Evolutionary conservation across 768 basidiomycete genomes (phyloP), one percentile per base, ranked within the genome.

Genomic region (Boletus rubescentipes): DNA sequence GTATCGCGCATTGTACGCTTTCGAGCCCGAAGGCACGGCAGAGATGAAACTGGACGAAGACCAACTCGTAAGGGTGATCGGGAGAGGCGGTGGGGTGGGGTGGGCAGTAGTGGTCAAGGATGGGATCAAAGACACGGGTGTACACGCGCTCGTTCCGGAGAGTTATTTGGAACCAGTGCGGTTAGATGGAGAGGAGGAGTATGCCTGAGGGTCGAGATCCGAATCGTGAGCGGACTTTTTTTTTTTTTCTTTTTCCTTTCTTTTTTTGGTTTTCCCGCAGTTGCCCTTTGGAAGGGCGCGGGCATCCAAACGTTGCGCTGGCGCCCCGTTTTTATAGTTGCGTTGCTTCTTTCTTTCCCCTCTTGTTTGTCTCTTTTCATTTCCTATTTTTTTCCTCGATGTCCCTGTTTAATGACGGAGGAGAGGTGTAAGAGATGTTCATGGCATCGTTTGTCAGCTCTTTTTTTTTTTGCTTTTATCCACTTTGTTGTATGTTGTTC

Each of bases 31-130:
- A 61, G 86, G 89, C 2, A 83, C 82, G 16, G 87, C 89, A 32
- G 92, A 94, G 81, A 91, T 93, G 89, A 76, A 75, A 40, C 71
- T 93, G 50, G 81, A 77, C 58, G 88, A 91, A 69, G 91, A 86
- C 42, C 88, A 93, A 72, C 59, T 88, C 43, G 85, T 93, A 14
- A 75, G 76, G 2, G 88, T 91, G 26, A 69, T 91, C 4, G 89
- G 89, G 10, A 64, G 88, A 44, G 88, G 89, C 5, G 89, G 89
- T 0, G 88, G 88, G 0, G 84, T 86, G 3, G 89, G 89, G 0
- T 91, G 89, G 90, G 89, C 87, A 0, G 84, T 91, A 9, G 89
- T 84, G 2, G 76, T 82, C 54, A 78, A 73, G 49, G 71, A 67
- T 36, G 59, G 68, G 16, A 60, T 62, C 42, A 72, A 68, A 34